Conservation (phyloP, 208 protist species). For the Kentomonas sorsogonicus region DNA sequence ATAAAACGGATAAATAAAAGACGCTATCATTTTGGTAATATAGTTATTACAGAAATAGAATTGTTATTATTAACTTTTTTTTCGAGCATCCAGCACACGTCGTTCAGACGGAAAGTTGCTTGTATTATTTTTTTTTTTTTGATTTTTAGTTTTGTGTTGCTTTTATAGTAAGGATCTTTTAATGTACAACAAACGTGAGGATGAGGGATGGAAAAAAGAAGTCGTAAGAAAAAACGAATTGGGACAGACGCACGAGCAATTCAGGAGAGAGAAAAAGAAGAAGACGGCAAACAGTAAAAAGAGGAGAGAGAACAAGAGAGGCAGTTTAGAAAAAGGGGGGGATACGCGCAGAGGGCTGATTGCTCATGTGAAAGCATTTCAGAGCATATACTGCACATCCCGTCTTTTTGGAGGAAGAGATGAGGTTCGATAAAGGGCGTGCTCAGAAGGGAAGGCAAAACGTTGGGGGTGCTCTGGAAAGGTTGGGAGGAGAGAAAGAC, state of each 20-base stretch:
- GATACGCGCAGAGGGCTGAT: no score
- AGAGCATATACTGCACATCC: not conserved
- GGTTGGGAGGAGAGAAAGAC: no score
- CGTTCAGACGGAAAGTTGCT: not conserved
- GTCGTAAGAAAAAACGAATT: not conserved
- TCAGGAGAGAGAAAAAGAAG: not conserved
- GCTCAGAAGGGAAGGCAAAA: no score
- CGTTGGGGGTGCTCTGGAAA: no score
- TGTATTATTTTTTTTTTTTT: constrained; percentile 6
- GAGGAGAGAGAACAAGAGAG: not conserved
- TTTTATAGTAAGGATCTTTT: no score
- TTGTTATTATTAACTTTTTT: not conserved
- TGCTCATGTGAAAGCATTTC: no score
- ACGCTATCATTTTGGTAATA: constrained; percentile 47
- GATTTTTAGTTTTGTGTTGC: not conserved
- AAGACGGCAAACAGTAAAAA: not conserved
- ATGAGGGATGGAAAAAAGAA: constrained; percentile 4
- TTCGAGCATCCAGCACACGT: not conserved
- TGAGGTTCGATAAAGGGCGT: no score
- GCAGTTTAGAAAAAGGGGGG: no score
- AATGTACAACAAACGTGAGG: no score
- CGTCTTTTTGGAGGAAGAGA: not conserved
- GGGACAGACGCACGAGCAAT: not conserved
- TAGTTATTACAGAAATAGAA: constrained; percentile 18
- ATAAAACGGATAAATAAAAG: constrained; percentile 35